These are phyloP conservation scores for Camelina laxa DNA, from an alignment of 345 rosid genomes.

Conservation along the genomic window DNA sequence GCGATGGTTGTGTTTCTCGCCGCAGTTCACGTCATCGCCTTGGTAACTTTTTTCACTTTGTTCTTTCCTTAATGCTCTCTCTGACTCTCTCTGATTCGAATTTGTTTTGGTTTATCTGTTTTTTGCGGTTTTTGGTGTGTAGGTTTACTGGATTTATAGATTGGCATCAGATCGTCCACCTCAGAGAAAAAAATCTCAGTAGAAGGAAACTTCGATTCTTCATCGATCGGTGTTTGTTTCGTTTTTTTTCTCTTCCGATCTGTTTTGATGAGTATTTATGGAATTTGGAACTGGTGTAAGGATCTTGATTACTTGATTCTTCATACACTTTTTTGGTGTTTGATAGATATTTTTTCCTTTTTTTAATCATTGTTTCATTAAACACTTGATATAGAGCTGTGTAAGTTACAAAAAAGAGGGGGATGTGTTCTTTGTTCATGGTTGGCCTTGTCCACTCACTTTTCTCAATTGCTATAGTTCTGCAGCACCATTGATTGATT, in stretches of 20 bases:
- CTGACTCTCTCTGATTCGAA: not conserved
- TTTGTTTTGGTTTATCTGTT: not conserved
- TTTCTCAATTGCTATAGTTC: not conserved
- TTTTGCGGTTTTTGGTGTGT: not conserved
- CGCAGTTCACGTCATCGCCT: slow-evolving; percentile 78
- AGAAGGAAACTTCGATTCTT: slow-evolving; percentile 11
- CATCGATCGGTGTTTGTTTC: not conserved
- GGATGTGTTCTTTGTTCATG: slow-evolving; percentile 6
- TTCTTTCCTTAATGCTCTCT: not conserved
- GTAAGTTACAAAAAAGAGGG: not conserved
- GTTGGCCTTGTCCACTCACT: not conserved
- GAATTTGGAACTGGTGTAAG: too few relatives aligned
- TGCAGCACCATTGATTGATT: not conserved
- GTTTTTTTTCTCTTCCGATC: not conserved
- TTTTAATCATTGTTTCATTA: not conserved
- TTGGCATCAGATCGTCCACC: slow-evolving; percentile 79
- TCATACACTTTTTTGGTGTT: not conserved
- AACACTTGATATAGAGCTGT: not conserved
- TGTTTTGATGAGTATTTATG: not conserved
- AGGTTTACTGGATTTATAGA: slow-evolving; percentile 87
- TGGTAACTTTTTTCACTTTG: slow-evolving; percentile 50
- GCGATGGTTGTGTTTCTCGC: slow-evolving; percentile 62
- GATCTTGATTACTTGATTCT: too few relatives aligned
- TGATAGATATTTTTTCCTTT: too few relatives aligned
- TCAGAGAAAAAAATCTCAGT: slow-evolving; percentile 68